Conservation (phyloP, 352 stramenopile genomes). For the Pythium sp. region DNA sequence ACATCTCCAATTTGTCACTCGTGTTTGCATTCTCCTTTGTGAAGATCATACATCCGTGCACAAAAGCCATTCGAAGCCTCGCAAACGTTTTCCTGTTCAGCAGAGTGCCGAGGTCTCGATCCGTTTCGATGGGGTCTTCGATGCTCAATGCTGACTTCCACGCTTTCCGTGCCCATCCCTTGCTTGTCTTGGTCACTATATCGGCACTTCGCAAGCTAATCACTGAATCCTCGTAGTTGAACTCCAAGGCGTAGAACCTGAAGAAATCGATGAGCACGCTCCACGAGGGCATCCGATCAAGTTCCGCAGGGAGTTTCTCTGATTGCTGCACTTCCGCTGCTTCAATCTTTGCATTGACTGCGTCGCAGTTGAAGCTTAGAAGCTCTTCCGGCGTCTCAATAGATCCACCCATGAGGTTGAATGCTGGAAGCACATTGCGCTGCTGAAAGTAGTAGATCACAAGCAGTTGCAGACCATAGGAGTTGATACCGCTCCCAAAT, state of each 20-base stretch:
- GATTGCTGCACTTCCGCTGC: background rate
- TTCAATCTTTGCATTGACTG: constrained; percentile 23
- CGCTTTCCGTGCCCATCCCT: constrained; percentile 42
- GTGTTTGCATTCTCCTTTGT: constrained; percentile 3
- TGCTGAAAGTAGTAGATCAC: constrained; percentile 71
- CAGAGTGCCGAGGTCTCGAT: constrained; percentile 64
- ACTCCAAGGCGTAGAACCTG: constrained; percentile 65
- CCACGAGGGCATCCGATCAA: constrained; percentile 20
- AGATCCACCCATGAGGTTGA: constrained; percentile 34
- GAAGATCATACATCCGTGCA: constrained; percentile 39
- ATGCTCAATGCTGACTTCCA: constrained; percentile 49
- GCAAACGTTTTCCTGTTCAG: constrained; percentile 57
- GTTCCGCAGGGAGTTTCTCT: background rate
- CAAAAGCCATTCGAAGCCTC: constrained; percentile 50
- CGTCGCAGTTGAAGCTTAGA: constrained; percentile 18
- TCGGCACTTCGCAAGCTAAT: constrained; percentile 46
- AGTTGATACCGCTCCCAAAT: constrained; percentile 44
- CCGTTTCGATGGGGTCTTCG: constrained; percentile 77
- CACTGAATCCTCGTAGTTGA: constrained; percentile 64
- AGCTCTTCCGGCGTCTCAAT: constrained; percentile 24
- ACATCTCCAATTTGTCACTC: background rate
- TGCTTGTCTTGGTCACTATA: constrained; percentile 36
- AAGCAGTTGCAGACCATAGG: constrained; percentile 70
- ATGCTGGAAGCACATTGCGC: constrained; percentile 32
- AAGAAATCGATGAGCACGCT: constrained; percentile 65